These are phyloP conservation scores for Sugiyamaella xylanicola DNA, from an alignment of 1,139 yeast genomes.

Conservation along the genomic window DNA sequence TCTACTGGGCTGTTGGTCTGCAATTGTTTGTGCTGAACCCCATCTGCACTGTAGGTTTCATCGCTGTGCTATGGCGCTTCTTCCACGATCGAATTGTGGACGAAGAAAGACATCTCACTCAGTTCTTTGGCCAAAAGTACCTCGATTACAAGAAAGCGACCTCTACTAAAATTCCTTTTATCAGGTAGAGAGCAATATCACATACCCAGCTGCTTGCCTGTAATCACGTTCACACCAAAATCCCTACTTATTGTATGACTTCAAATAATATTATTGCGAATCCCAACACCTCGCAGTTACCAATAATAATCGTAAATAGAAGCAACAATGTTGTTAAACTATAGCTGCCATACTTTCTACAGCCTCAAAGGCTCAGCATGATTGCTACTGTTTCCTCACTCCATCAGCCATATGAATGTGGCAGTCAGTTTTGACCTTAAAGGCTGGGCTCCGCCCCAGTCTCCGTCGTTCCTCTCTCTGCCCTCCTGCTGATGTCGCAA, in stretches of 20 bases:
- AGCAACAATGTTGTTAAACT: too few relatives aligned
- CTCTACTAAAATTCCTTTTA: slow-evolving; percentile 66
- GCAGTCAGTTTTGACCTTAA: too few relatives aligned
- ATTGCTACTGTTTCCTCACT: too few relatives aligned
- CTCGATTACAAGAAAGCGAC: slow-evolving; percentile 53
- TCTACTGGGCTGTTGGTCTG: slow-evolving; percentile 90
- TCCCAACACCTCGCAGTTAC: too few relatives aligned
- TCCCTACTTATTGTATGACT: too few relatives aligned
- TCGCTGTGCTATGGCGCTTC: slow-evolving; percentile 60
- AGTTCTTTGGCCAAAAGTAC: slow-evolving; percentile 74
- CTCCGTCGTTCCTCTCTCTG: not conserved
- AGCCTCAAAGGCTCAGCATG: too few relatives aligned
- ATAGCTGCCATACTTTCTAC: too few relatives aligned
- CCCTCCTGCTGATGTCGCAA: too few relatives aligned
- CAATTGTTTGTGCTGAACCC: slow-evolving; percentile 73
- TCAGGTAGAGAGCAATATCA: slow-evolving; percentile 35
- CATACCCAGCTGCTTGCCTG: not conserved
- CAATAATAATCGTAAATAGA: too few relatives aligned
- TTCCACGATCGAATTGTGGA: slow-evolving; percentile 62
- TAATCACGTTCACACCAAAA: not conserved
- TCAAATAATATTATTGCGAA: too few relatives aligned
- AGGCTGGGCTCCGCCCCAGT: not conserved
- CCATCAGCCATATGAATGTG: too few relatives aligned
- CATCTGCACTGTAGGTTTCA: slow-evolving; percentile 52
- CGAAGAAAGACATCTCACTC: slow-evolving; percentile 67